These are phyloP conservation scores for Narthecium ossifragum DNA, from an alignment of 106 monocot species.

Conservation along the genomic window DNA sequence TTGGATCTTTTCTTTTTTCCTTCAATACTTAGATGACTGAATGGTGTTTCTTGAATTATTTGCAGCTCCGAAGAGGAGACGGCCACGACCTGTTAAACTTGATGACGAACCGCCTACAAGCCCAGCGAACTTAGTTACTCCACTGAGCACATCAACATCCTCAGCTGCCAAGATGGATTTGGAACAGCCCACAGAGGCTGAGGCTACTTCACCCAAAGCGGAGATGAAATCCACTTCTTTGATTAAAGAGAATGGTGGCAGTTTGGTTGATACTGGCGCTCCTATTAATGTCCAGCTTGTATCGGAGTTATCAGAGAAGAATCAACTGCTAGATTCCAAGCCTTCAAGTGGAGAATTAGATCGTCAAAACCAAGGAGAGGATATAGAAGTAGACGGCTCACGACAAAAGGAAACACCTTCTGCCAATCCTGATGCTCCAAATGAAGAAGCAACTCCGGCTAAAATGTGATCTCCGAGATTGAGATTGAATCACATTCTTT, in stretches of 20 bases:
- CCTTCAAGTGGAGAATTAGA: too few species aligned
- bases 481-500: not conserved
- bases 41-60: not conserved
- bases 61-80: conserved; percentile 75
- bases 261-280: not conserved
- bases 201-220: conserved; percentile 28
- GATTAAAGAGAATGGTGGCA: conserved; percentile 11
- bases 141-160: not conserved
- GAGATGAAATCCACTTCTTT: conserved; percentile 26
- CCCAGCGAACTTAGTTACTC: conserved; percentile 3
- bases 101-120: conserved; percentile 58
- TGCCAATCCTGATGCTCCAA: conserved; percentile 22
- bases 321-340: too few species aligned
- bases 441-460: too few species aligned
- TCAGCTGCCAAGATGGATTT: conserved; percentile 25
- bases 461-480: not conserved
- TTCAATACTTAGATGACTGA: not conserved
- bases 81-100: conserved; percentile 43
- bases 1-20: not conserved
- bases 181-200: conserved; percentile 17
- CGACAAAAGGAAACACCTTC: too few species aligned
- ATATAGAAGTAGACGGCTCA: too few species aligned
- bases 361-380: too few species aligned
- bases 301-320: too few species aligned
- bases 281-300: too few species aligned